phyloP scores from a whole-genome alignment of 257 asterid genomes.

The Nicotiana tomentosiformis region DNA sequence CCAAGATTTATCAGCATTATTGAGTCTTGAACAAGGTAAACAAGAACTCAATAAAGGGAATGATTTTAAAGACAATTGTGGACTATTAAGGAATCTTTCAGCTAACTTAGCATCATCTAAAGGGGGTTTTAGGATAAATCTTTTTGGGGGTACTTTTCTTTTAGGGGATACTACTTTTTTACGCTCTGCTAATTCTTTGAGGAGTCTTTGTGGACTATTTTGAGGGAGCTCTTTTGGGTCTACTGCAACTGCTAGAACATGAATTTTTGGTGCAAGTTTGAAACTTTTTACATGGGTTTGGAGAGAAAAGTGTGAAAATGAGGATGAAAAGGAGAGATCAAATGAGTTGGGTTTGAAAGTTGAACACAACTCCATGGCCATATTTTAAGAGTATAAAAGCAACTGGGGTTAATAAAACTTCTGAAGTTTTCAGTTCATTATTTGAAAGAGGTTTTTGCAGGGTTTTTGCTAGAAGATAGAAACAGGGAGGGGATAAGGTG shows the following conservation, averaged over 20 bases:
- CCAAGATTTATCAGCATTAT: constrained; percentile 85
- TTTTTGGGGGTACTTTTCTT: constrained; percentile 58
- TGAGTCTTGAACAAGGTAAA: constrained; percentile 63
- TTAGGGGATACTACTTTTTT: constrained; percentile 69
- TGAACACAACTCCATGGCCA: constrained; percentile 61
- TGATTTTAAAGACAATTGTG: constrained; percentile 72
- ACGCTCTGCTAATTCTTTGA: constrained; percentile 81
- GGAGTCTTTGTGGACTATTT: constrained; percentile 87
- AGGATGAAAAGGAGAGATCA: constrained; percentile 67
- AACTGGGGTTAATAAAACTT: background rate
- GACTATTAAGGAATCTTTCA: constrained; percentile 88
- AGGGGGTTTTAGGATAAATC: constrained; percentile 85
- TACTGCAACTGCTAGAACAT: constrained; percentile 49
- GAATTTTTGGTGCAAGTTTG: constrained; percentile 19
- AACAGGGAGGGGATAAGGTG: constrained; percentile 33
- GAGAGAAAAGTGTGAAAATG: constrained; percentile 53
- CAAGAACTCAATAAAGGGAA: constrained; percentile 95
- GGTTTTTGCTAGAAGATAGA: constrained; percentile 28
- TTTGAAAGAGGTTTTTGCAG: constrained; percentile 41
- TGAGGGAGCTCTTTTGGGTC: constrained; percentile 85
- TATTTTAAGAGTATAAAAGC: background rate
- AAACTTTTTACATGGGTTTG: constrained; percentile 50
- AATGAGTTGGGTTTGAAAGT: constrained; percentile 46
- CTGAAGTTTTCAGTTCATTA: background rate
- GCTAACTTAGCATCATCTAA: constrained; percentile 69